Base-by-base conservation (phyloP, 163 green algal genomes). In the Coccomyxa subellipsoidea region DNA sequence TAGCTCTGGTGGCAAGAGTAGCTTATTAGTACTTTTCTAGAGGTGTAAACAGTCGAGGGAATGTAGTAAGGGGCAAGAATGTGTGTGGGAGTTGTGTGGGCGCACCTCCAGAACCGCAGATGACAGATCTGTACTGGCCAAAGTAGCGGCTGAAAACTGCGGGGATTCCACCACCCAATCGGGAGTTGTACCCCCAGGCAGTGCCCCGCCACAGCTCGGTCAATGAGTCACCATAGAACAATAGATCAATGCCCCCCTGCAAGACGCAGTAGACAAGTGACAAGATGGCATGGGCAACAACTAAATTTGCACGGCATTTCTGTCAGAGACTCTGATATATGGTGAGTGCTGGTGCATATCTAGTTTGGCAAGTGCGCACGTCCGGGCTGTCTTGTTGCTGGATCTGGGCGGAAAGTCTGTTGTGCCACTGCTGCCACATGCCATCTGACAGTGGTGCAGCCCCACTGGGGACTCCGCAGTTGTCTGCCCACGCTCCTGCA, bases 131-230 rank as follows among this genome's bases (percentile, higher is more conserved):
- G 8, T 73, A 73, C 66, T 73, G 66, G 6, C 66, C 66, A 73
- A 73, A 73, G 66, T 73, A 73, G 66, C 66, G 66, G 66, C 66
- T 73, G 66, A 73, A 73, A 23, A 73, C 66, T 36, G 66, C 66
- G 27, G 66, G 66, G 66, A 73, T 73, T 18, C 66, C 66, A 12
- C 21, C 10, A n/a, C 66, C 66, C 27, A 73, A 34, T 8, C 66
- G 66, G 66, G 66, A 73, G 66, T 73, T 73, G 66, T 73, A 73
- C 29, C 66, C 66, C 66, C 66, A 73, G 66, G 66, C 66, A 27
- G 66, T 73, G 66, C 66, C 66, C 31, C 66, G 66, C 66, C 66
- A 73, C 29, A 73, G 66, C 66, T 73, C 66, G 1, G 66, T 73
- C 29, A 73, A 7, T 18, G 66, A 73, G 66, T 73, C 66, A 18